These are phyloP conservation scores for Axilococcus clingmanii DNA, from an alignment of 139 green algal genomes.

Conservation along the genomic window DNA sequence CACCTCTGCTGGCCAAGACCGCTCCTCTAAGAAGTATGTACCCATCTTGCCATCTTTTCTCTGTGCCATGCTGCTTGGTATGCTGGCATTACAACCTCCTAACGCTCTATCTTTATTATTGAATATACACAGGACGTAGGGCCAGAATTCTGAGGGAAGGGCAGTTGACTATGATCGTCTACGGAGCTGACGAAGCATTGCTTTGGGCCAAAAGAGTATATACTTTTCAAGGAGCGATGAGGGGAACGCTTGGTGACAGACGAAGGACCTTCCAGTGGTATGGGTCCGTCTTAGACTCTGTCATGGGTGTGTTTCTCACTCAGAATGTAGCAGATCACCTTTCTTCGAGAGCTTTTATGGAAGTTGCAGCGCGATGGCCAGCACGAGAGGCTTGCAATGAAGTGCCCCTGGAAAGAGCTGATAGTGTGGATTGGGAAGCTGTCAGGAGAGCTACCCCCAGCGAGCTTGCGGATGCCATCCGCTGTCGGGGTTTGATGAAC, in stretches of 20 bases:
- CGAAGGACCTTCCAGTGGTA: constrained; percentile 36
- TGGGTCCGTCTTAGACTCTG: not conserved
- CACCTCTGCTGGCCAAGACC: no score
- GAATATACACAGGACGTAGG: no score
- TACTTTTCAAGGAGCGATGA: constrained; percentile 28
- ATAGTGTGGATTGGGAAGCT: constrained; percentile 6
- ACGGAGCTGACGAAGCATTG: constrained; percentile 56
- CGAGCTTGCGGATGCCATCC: constrained; percentile 21
- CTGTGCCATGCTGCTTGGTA: no score
- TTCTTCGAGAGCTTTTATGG: constrained; percentile 17
- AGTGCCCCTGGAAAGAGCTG: no score
- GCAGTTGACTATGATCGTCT: constrained; percentile 60
- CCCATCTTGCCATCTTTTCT: no score
- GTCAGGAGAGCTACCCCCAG: constrained; percentile 17
- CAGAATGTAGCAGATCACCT: constrained; percentile 51
- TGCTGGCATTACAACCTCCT: no score
- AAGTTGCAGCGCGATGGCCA: constrained; percentile 33
- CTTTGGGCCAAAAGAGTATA: constrained; percentile 39
- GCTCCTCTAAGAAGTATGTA: no score
- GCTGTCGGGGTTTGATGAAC: constrained; percentile 5
- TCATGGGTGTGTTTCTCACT: constrained; percentile 38
- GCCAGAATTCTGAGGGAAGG: constrained; percentile 56
- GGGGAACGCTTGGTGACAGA: constrained; percentile 33
- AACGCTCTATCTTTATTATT: no score
- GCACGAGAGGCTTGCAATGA: no score